Evolutionary conservation across 441 rosid species (phyloP), one percentile per base, ranked within the genome.

Genomic region (Adansonia rubrostipa): DNA sequence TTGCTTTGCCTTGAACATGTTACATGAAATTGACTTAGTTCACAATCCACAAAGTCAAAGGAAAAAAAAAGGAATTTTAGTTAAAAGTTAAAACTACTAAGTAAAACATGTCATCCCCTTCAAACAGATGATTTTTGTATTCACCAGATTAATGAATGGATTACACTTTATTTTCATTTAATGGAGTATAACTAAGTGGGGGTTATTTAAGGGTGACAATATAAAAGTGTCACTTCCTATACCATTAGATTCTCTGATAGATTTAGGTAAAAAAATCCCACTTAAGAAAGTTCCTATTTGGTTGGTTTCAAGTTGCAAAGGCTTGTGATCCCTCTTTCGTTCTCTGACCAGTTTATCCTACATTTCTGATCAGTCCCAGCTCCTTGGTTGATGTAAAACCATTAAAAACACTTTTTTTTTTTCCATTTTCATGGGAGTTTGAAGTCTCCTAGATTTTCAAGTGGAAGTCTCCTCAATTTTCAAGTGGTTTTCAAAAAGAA

Each of bases 221-320:
- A 75, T 47, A 11, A 54, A 71, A 33, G 60, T 54, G 75, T 74
- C 78, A 62, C 53, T 74, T 77, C 71, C 62, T 9, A 71, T 48
- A 13, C 2, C 45, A 72, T 57, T 75, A 22, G 76, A 62, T 40
- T 77, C 77, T 72, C 83, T 50, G 83, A 81, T 83, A 71, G 82
- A 82, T 84, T 78, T 77, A 74, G 81, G 79, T 79, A 76, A 78
- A 56, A 48, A 79, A 20, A 75, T 50, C 86, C 28, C 51, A 56
- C 48, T 68, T 77, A 58, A 62, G 33, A 48, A 61, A 73, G 66
- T 72, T 71, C 80, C 67, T 24, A 54, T 65, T 72, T 79, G 67
- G 80, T 77, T 79, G 15, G 20, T 36, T 36, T 83, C 78, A 70
- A 79, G 80, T 71, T 81, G 65, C 81, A 73, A 83, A 71, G 72